Conservation (phyloP, 495 filamentous ascomycete genomes). For the Lepraria neglecta region DNA sequence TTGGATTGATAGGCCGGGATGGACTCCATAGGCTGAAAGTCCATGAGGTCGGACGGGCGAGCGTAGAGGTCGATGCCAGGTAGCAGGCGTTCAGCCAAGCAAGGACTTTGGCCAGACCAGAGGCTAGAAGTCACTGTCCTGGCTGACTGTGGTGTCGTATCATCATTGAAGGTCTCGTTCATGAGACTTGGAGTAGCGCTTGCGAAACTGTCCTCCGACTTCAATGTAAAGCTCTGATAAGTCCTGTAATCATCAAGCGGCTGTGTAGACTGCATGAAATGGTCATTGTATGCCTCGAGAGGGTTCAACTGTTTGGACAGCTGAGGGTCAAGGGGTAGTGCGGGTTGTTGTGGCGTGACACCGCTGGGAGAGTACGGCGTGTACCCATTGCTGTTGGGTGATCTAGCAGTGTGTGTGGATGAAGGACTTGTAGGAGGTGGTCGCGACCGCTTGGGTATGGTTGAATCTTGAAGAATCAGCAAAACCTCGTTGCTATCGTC, state of each 20-base stretch:
- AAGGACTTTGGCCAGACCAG: conserved; percentile 39
- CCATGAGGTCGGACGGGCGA: conserved; percentile 31
- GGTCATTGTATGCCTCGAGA: neutral
- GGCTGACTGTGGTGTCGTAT: conserved; percentile 26
- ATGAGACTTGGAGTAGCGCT: conserved; percentile 25
- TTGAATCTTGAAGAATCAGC: conserved; percentile 11
- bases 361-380: neutral
- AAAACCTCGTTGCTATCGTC: neutral
- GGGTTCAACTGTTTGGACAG: neutral
- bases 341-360: conserved; percentile 17
- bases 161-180: conserved; percentile 34
- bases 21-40: conserved; percentile 26
- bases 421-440: conserved; percentile 21
- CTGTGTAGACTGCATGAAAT: neutral
- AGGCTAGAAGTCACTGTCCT: conserved; percentile 32
- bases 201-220: conserved; percentile 15
- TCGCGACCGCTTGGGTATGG: conserved; percentile 1
- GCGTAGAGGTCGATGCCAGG: conserved; percentile 41
- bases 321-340: conserved; percentile 8
- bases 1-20: neutral
- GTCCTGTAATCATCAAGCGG: neutral
- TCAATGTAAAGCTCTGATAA: neutral
- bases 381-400: conserved; percentile 3
- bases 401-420: neutral
- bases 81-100: conserved; percentile 39